Conservation (phyloP, 2,329 filamentous ascomycete genomes). For the Coleophoma cylindrospora region DNA sequence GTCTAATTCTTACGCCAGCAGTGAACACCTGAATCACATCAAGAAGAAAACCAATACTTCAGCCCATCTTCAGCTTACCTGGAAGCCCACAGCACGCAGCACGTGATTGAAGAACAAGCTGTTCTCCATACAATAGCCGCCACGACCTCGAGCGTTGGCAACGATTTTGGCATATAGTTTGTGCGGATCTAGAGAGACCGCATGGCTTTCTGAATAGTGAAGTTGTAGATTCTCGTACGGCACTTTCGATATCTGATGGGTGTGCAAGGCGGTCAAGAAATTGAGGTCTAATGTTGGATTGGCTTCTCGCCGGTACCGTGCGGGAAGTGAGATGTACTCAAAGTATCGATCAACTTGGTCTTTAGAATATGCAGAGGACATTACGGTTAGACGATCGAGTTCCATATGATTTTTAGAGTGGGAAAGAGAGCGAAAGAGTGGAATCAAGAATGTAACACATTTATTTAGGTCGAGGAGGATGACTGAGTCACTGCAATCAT, state of each 20-base stretch:
- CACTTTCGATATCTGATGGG: constrained; percentile 15
- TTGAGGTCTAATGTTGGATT: constrained; percentile 11
- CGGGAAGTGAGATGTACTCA: constrained; percentile 15
- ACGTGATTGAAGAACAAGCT: constrained; percentile 49
- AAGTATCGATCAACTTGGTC: constrained; percentile 17
- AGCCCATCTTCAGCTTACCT: too few species aligned
- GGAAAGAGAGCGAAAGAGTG: too few species aligned
- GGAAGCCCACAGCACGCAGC: constrained; percentile 26
- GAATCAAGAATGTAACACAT: too few species aligned
- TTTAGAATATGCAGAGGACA: constrained; percentile 13
- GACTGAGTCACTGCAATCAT: too few species aligned
- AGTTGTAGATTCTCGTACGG: constrained; percentile 23
- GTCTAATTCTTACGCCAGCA: constrained; percentile 34
- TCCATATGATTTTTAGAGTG: too few species aligned
- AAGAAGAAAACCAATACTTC: constrained; percentile 34
- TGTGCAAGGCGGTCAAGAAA: constrained; percentile 17
- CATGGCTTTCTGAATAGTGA: constrained; percentile 17
- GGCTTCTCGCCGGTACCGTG: constrained; percentile 6
- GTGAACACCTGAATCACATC: constrained; percentile 37
- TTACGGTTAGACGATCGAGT: background rate
- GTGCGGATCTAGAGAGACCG: constrained; percentile 17
- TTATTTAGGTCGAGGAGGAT: too few species aligned
- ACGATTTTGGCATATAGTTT: constrained; percentile 22
- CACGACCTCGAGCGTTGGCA: constrained; percentile 28
- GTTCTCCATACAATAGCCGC: constrained; percentile 59